Evolutionary conservation across 495 filamentous ascomycete species (phyloP).

Genomic region (Aspergillus saccharolyticus): DNA sequence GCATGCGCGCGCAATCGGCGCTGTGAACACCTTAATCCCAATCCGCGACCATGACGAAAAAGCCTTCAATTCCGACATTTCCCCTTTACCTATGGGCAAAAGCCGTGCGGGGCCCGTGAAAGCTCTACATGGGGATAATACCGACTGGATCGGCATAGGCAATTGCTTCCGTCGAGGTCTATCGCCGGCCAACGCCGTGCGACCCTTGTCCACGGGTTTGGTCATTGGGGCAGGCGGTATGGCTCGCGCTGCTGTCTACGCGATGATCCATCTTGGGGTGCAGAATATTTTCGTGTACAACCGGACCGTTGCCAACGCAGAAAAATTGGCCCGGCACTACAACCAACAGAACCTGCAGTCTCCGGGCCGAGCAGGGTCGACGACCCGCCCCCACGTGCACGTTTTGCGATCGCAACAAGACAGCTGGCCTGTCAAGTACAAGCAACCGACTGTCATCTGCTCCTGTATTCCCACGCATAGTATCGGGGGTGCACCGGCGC

Average conservation of each 20-base stretch:
- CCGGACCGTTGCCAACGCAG: slow-evolving; percentile 54
- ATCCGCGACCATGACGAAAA: slow-evolving; percentile 53
- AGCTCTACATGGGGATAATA: slow-evolving; percentile 75
- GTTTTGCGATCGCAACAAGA: slow-evolving; percentile 52
- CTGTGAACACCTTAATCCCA: slow-evolving; percentile 72
- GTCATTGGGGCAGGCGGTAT: slow-evolving; percentile 77
- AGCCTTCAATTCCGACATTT: slow-evolving; percentile 36
- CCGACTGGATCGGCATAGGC: slow-evolving; percentile 75
- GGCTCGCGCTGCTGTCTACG: slow-evolving; percentile 75
- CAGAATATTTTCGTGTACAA: slow-evolving; percentile 72
- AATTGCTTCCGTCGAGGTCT: slow-evolving; percentile 66
- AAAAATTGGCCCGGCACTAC: slow-evolving; percentile 64
- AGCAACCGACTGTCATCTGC: slow-evolving; percentile 68
- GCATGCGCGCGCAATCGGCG: slow-evolving; percentile 72
- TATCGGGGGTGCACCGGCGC: slow-evolving; percentile 54
- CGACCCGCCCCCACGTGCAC: slow-evolving; percentile 39
- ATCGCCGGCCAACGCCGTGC: slow-evolving; percentile 70
- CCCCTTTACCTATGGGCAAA: slow-evolving; percentile 47
- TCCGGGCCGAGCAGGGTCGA: slow-evolving; percentile 12
- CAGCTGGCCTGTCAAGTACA: slow-evolving; percentile 58
- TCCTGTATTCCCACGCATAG: slow-evolving; percentile 68
- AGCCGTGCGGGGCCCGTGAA: slow-evolving; percentile 58
- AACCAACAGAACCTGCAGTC: slow-evolving; percentile 42
- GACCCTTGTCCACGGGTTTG: slow-evolving; percentile 61
- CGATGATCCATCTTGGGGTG: slow-evolving; percentile 69